A percentile compares a stretch with the other conserved stretches of the same genome.
These are phyloP conservation scores for Gonium pectorale DNA, from an alignment of 139 green algal genomes.

Conservation along the genomic window DNA sequence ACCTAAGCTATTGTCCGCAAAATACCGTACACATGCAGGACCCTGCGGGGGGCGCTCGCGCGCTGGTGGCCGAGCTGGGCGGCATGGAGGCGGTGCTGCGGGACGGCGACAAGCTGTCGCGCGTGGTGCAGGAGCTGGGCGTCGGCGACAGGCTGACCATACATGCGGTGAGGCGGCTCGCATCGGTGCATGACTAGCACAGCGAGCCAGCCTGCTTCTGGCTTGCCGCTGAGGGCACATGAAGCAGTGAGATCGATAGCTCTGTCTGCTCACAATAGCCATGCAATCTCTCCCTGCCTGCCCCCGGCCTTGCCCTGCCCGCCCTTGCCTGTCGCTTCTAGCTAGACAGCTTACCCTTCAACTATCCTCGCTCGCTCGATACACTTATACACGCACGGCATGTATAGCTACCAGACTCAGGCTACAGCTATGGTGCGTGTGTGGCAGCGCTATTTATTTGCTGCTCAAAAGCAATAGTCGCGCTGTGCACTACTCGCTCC, in stretches of 20 bases:
- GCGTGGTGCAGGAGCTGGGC: slow-evolving; percentile 10
- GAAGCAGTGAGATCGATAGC: background rate
- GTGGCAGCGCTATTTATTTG: too few species aligned
- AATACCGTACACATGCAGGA: too few species aligned
- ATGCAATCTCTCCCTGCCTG: background rate
- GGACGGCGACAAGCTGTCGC: background rate
- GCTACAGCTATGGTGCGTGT: too few species aligned
- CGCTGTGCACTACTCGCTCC: too few species aligned
- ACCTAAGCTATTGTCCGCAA: too few species aligned
- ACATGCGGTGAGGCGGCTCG: background rate
- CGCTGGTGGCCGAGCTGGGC: slow-evolving; percentile 1
- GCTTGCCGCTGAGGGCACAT: background rate
- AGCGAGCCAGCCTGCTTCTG: background rate
- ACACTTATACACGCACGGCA: too few species aligned
- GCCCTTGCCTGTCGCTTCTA: too few species aligned
- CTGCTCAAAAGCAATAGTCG: too few species aligned
- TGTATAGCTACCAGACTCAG: too few species aligned
- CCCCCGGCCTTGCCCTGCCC: too few species aligned
- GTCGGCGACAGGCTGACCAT: background rate
- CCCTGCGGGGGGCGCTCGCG: background rate
- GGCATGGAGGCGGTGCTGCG: slow-evolving; percentile 10
- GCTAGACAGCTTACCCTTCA: too few species aligned
- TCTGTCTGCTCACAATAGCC: background rate
- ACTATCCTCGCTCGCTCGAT: too few species aligned
- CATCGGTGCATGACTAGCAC: background rate